Evolutionary conservation across 257 asterid species (phyloP).

Genomic region (Nicotiana obtusifolia): DNA sequence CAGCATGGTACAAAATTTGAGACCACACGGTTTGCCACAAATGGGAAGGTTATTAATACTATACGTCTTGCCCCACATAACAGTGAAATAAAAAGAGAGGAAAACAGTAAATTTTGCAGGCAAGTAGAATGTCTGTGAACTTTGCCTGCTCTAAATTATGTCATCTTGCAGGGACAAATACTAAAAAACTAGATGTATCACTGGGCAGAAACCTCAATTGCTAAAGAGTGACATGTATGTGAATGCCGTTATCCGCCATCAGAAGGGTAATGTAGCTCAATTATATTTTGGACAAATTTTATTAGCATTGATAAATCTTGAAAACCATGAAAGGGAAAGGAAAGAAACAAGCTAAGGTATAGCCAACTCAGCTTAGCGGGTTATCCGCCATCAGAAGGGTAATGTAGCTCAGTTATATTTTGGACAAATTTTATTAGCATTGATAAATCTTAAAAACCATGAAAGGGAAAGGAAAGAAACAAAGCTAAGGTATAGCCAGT

Average conservation of each 20-base stretch:
- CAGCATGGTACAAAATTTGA: not conserved
- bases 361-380: no score
- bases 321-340: not conserved
- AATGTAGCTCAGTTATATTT: not conserved
- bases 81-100: not conserved
- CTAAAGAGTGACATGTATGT: no score
- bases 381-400: not conserved
- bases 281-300: not conserved
- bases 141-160: not conserved
- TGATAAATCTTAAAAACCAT: not conserved
- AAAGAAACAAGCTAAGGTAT: not conserved
- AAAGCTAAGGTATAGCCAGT: not conserved
- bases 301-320: not conserved
- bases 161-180: not conserved
- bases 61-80: not conserved
- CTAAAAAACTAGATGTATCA: not conserved
- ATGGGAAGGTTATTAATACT: not conserved
- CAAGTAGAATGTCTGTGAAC: conserved; percentile 8
- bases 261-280: not conserved
- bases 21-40: conserved; percentile 6
- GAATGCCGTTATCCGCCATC: no score
- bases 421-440: not conserved
- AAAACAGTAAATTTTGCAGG: not conserved
- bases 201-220: not conserved
- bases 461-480: not conserved